These are phyloP conservation scores for Lactarius trivialis DNA, from an alignment of 768 basidiomycete species.

Conservation along the genomic window DNA sequence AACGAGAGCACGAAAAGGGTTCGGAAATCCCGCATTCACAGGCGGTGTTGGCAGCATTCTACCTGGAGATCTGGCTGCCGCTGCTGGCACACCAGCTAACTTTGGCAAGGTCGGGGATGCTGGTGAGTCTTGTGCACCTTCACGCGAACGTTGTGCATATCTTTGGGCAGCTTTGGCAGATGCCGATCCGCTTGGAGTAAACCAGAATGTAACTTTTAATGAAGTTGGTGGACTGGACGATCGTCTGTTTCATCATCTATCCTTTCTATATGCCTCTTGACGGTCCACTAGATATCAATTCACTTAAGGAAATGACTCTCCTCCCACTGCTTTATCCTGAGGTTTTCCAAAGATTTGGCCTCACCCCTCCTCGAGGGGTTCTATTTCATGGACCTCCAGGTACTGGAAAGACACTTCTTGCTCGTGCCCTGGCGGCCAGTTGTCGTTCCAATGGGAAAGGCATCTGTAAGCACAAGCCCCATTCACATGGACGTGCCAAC, in stretches of 20 bases:
- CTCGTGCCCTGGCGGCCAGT: constrained; percentile 89
- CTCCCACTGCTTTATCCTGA: constrained; percentile 94
- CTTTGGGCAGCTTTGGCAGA: constrained; percentile 69
- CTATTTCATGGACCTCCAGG: constrained; percentile 98
- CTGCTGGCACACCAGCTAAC: constrained; percentile 77
- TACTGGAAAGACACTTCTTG: constrained; percentile 95
- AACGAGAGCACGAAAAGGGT: constrained; percentile 63
- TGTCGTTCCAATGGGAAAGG: constrained; percentile 80
- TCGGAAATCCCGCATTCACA: constrained; percentile 38
- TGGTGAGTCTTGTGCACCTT: constrained; percentile 36
- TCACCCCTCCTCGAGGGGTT: constrained; percentile 94
- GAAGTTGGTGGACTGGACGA: constrained; percentile 95
- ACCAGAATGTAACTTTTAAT: constrained; percentile 90
- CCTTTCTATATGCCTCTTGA: background rate
- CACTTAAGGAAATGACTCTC: constrained; percentile 97
- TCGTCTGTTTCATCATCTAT: constrained; percentile 43
- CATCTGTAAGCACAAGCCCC: constrained; percentile 57
- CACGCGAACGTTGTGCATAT: constrained; percentile 17
- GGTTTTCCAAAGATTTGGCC: constrained; percentile 87
- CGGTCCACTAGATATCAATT: constrained; percentile 72
- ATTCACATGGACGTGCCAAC: background rate
- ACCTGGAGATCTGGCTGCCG: constrained; percentile 53
- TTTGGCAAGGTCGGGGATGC: constrained; percentile 80
- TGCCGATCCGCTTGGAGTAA: constrained; percentile 91
- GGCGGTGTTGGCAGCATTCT: constrained; percentile 55